phyloP scores from a whole-genome alignment of 2,329 filamentous ascomycete species.

The Alternaria atra region DNA sequence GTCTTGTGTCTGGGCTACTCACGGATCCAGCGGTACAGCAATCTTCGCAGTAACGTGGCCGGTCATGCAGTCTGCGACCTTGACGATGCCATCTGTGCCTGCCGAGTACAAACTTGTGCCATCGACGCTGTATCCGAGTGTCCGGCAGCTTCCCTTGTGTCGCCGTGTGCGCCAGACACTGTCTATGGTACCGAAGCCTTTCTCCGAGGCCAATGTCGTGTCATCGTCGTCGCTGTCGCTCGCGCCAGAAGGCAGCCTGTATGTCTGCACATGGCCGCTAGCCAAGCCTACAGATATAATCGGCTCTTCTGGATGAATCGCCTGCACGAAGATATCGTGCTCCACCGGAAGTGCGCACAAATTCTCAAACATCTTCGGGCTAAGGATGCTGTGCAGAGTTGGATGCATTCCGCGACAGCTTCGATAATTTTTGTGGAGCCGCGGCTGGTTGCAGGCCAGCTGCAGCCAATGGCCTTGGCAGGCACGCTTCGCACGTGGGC shows the following conservation, averaged over 20 bases:
- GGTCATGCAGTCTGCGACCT: constrained; percentile 66
- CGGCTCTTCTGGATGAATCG: constrained; percentile 83
- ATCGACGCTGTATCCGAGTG: constrained; percentile 79
- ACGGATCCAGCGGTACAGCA: constrained; percentile 68
- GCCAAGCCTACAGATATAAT: constrained; percentile 86
- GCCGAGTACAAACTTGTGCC: constrained; percentile 72
- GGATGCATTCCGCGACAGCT: constrained; percentile 18
- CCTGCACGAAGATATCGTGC: constrained; percentile 88
- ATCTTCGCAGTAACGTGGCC: constrained; percentile 83
- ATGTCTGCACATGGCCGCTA: constrained; percentile 85
- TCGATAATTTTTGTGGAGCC: constrained; percentile 39
- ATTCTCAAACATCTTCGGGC: constrained; percentile 79
- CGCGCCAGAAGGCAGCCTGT: constrained; percentile 71
- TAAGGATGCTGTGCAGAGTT: constrained; percentile 7
- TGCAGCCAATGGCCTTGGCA: constrained; percentile 30
- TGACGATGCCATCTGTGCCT: constrained; percentile 71
- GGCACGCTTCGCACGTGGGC: constrained; percentile 4
- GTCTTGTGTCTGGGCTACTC: constrained; percentile 3
- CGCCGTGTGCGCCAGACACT: constrained; percentile 85
- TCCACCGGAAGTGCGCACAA: constrained; percentile 87
- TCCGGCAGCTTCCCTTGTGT: constrained; percentile 93
- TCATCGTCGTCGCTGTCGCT: constrained; percentile 59
- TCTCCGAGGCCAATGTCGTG: constrained; percentile 61
- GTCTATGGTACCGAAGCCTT: constrained; percentile 79
- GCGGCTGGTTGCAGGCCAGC: constrained; percentile 17